These are phyloP conservation scores for Cyberlindnera bimundalis DNA, from an alignment of 805 yeast species.

Conservation along the genomic window DNA sequence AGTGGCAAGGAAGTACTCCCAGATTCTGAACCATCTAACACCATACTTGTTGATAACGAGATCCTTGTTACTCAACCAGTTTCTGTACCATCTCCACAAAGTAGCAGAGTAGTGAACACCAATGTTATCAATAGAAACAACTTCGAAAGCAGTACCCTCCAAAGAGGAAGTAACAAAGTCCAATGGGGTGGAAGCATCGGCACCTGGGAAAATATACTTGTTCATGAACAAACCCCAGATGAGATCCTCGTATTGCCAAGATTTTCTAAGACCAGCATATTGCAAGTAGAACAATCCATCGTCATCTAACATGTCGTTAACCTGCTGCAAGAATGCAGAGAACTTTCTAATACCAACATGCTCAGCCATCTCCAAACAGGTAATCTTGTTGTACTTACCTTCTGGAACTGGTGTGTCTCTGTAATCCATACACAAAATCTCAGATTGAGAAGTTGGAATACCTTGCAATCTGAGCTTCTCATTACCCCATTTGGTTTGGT, in stretches of 20 bases:
- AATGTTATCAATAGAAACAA: conserved; percentile 77
- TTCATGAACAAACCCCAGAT: conserved; percentile 96
- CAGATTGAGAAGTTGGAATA: conserved; percentile 62
- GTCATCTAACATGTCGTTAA: conserved; percentile 83
- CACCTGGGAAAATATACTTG: conserved; percentile 95
- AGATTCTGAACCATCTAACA: conserved; percentile 84
- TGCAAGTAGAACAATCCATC: conserved; percentile 87
- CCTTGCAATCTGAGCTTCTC: conserved; percentile 65
- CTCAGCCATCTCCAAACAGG: conserved; percentile 94
- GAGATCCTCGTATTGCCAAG: conserved; percentile 93
- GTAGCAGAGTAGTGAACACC: conserved; percentile 94
- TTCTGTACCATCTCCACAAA: conserved; percentile 90
- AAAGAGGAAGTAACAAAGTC: conserved; percentile 73
- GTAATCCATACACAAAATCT: conserved; percentile 80
- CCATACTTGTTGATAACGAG: conserved; percentile 78
- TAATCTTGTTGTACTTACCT: conserved; percentile 74
- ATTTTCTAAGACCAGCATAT: conserved; percentile 86
- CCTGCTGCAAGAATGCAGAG: conserved; percentile 70
- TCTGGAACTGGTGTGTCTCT: conserved; percentile 82
- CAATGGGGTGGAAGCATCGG: conserved; percentile 93
- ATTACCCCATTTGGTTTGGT: conserved; percentile 90
- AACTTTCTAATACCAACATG: conserved; percentile 92
- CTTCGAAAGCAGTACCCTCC: conserved; percentile 85
- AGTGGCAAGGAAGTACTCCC: conserved; percentile 86
- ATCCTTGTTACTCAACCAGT: conserved; percentile 85